Conservation (phyloP, 495 filamentous ascomycete species). For the Barbatosphaeria neglecta region DNA sequence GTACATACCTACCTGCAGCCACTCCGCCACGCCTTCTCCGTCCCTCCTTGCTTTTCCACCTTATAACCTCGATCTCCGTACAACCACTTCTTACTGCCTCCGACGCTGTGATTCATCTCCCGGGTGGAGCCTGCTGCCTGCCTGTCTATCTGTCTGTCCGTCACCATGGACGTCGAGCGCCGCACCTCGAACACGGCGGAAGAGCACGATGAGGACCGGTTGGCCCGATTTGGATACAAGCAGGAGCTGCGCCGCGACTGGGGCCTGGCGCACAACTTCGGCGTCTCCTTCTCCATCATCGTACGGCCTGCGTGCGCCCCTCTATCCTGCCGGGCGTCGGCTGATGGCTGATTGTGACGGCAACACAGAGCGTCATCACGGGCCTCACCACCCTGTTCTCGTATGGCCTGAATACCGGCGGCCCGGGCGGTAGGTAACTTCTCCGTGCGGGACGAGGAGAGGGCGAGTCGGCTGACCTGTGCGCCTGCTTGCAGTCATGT, state of each 20-base stretch:
- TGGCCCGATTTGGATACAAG: conserved; percentile 52
- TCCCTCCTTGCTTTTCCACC: too few species aligned
- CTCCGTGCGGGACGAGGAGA: neutral
- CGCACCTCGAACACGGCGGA: conserved; percentile 14
- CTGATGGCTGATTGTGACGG: neutral
- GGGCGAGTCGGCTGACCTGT: too few species aligned
- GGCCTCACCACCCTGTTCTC: conserved; percentile 47
- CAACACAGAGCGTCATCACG: conserved; percentile 44
- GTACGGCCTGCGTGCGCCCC: conserved; percentile 2
- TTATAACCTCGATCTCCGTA: too few species aligned
- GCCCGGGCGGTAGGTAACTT: conserved; percentile 40
- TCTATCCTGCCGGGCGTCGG: neutral
- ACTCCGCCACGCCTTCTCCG: too few species aligned
- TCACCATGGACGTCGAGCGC: conserved; percentile 12
- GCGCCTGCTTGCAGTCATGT: conserved; percentile 32
- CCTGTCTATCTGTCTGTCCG: too few species aligned
- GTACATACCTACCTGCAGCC: too few species aligned
- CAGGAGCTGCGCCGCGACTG: conserved; percentile 51
- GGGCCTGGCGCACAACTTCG: conserved; percentile 52
- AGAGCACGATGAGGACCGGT: conserved; percentile 36
- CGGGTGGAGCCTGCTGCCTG: neutral
- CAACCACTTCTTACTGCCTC: too few species aligned
- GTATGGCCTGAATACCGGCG: conserved; percentile 46
- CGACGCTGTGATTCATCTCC: too few species aligned
- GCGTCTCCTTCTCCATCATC: conserved; percentile 56